These are phyloP conservation scores for Sporothrix phasma DNA, from an alignment of 2,329 filamentous ascomycete genomes.

Conservation along the genomic window DNA sequence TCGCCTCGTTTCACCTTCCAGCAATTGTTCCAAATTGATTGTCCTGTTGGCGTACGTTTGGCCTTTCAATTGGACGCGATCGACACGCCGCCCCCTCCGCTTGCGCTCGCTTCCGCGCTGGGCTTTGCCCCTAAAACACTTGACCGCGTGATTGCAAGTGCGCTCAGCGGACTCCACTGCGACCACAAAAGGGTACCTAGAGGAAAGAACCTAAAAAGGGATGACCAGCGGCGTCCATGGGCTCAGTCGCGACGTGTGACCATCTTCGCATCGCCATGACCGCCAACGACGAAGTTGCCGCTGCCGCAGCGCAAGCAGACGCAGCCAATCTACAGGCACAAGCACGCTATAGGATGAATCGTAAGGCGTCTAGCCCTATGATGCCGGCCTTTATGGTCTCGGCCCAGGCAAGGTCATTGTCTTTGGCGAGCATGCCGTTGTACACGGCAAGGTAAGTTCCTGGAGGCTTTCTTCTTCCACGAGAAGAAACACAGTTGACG, in stretches of 20 bases:
- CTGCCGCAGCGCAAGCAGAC: conserved; percentile 20
- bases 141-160: neutral
- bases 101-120: neutral
- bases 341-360: conserved; percentile 29
- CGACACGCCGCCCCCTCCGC: neutral
- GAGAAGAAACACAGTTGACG: conserved; percentile 11
- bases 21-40: conserved; percentile 1
- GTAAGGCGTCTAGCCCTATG: conserved; percentile 55
- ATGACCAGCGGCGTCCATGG: conserved; percentile 21
- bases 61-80: conserved; percentile 1
- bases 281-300: conserved; percentile 26
- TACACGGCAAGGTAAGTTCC: conserved; percentile 67
- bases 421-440: conserved; percentile 96
- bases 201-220: neutral
- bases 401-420: conserved; percentile 95
- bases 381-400: conserved; percentile 96
- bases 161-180: neutral
- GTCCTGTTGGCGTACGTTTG: neutral
- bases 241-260: conserved; percentile 18
- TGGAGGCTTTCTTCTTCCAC: neutral
- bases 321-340: conserved; percentile 26
- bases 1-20: neutral
- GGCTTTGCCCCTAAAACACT: neutral
- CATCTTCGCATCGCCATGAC: conserved; percentile 21
- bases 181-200: neutral